Conservation (phyloP, 2,329 filamentous ascomycete species). For the Ceratocystis colombiana region DNA sequence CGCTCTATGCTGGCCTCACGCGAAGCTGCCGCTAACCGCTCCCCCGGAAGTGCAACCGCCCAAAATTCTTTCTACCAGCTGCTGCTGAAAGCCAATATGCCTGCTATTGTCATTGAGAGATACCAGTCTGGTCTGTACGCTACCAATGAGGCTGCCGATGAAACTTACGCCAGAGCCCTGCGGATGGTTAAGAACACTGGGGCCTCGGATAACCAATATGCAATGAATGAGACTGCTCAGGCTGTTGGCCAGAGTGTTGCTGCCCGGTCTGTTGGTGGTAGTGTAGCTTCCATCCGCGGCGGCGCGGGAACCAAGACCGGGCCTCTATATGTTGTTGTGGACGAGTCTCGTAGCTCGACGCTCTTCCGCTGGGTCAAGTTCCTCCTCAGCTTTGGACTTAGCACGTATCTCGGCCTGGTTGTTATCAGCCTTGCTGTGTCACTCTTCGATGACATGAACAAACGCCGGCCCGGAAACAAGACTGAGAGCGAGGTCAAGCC, state of each 20-base stretch:
- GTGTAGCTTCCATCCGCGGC: constrained; percentile 45
- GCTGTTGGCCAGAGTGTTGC: constrained; percentile 74
- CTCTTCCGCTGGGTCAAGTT: constrained; percentile 93
- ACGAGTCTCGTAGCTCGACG: constrained; percentile 68
- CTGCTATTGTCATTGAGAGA: constrained; percentile 80
- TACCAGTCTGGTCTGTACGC: constrained; percentile 82
- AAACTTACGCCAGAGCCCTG: constrained; percentile 50
- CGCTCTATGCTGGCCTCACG: constrained; percentile 66
- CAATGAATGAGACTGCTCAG: constrained; percentile 47
- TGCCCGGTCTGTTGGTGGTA: constrained; percentile 57
- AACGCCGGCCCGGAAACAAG: constrained; percentile 59
- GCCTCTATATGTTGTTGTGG: constrained; percentile 91
- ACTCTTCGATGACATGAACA: constrained; percentile 58
- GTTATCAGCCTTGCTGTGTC: constrained; percentile 65
- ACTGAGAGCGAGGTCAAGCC: constrained; percentile 79
- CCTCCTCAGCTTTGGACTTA: constrained; percentile 63
- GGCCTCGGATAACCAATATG: constrained; percentile 28
- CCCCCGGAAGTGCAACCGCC: constrained; percentile 72
- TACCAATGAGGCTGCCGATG: constrained; percentile 64
- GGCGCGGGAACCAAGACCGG: constrained; percentile 66
- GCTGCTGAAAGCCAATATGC: constrained; percentile 83
- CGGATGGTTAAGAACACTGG: constrained; percentile 26
- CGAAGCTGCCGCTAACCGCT: constrained; percentile 87
- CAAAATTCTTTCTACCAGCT: constrained; percentile 93
- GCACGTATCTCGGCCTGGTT: constrained; percentile 70